Base-by-base conservation (phyloP, 2,329 filamentous ascomycete genomes). In the Scorias spongiosa region DNA sequence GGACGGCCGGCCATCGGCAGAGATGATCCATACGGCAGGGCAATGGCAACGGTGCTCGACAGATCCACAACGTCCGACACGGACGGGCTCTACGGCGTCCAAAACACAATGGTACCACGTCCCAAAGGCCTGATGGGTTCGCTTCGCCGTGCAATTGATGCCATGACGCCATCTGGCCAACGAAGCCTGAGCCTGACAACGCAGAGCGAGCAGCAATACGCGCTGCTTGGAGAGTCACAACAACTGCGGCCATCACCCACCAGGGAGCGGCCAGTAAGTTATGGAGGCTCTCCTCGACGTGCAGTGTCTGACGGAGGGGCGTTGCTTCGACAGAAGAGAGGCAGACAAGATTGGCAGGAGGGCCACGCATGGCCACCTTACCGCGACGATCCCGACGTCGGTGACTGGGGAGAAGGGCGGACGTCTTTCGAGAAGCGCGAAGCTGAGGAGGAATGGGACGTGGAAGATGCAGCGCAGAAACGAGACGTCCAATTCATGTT, bases 401-500 rank as follows among this genome's bases (percentile, higher is more conserved):
- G 55, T n/a, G 60, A 63, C 42, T 63, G 60, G 60, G 60, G 60
- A 37, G 53, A 58, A 26, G 37, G 40, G 14, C 46, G 47, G 0
- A 45, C 46, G 0, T 51, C 51, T 2, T 40, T 48, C 17, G 54
- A 49, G 58, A 61, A 43, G 15, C 47, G 45, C 10, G 42, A 52
- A 38, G 55, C 52, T 2, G 66, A 69, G 42, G 63, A 63, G 7
- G 68, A 71, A 40, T 72, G 69, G 69, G 68, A 72, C 42, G 66
- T 72, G 1, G 69, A 72, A 50, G 61, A 63, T 10, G 69, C 67
- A 4, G 67, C 64, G 1, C 62, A 64, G 42, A 58, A 63, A 17
- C 53, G 69, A 5, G 66, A 70, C 4, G 67, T 72, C n/a, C 69
- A 69, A 44, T 65, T 73, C 57, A 91, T 93, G 76, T 96, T 94